Percentiles rank a stretch among this genome's conserved stretches.
Evolutionary conservation across 805 yeast species (phyloP).

Genomic region (Kodamaea leandrae): DNA sequence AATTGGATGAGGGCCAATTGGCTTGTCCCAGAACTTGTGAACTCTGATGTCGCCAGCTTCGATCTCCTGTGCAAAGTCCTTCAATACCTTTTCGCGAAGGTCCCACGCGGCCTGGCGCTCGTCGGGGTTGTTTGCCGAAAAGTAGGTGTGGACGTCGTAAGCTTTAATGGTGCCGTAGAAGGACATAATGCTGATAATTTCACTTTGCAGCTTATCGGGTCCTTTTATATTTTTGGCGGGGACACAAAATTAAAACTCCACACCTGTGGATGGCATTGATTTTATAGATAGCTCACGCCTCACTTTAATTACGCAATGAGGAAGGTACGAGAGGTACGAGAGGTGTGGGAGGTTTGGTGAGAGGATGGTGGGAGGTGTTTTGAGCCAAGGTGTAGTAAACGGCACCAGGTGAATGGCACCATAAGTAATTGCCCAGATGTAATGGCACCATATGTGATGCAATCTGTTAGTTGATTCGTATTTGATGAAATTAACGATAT

Average conservation of each 20-base stretch:
- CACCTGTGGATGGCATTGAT: no score
- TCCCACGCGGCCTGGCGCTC: slow-evolving; percentile 35
- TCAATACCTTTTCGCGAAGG: slow-evolving; percentile 38
- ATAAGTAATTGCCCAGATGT: no score
- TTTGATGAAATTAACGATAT: no score
- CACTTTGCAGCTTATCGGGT: slow-evolving; percentile 8
- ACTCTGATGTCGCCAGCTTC: slow-evolving; percentile 41
- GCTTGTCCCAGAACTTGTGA: slow-evolving; percentile 44
- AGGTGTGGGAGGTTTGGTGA: no score
- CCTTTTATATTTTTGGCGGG: not conserved
- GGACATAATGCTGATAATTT: not conserved
- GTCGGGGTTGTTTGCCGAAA: slow-evolving; percentile 32
- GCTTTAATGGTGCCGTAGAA: slow-evolving; percentile 25
- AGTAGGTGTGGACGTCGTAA: slow-evolving; percentile 58
- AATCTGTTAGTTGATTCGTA: no score
- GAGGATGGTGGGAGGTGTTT: no score
- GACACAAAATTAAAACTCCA: not conserved
- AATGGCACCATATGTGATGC: no score
- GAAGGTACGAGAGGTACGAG: no score
- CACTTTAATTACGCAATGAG: no score
- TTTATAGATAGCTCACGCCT: no score
- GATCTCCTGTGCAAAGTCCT: slow-evolving; percentile 43
- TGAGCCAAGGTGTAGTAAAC: no score
- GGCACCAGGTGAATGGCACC: no score
- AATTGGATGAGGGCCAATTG: slow-evolving; percentile 59